Conservation (phyloP, 2,329 filamentous ascomycete species). For the Colletotrichum kahawae region DNA sequence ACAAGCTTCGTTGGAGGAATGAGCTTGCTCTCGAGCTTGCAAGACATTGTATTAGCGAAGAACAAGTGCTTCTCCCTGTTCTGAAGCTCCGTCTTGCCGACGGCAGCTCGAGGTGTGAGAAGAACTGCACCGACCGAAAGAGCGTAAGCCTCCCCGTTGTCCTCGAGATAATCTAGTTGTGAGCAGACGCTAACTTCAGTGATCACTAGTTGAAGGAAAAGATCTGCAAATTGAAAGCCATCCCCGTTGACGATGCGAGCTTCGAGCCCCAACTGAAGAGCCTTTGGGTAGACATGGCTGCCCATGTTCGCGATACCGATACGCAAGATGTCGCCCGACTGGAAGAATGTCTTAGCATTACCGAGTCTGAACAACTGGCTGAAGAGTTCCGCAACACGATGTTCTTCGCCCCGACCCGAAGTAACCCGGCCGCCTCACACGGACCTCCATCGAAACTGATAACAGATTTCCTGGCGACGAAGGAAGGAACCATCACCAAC, state of each 20-base stretch:
- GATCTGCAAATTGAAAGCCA: neutral
- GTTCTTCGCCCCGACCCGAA: constrained; percentile 3
- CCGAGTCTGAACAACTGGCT: constrained; percentile 4
- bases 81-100: neutral
- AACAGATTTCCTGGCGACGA: constrained; percentile 8
- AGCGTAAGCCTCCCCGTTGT: neutral
- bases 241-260: neutral
- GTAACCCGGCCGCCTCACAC: neutral
- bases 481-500: neutral
- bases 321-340: constrained; percentile 3
- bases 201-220: constrained; percentile 10
- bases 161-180: neutral
- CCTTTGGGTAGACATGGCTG: constrained; percentile 3
- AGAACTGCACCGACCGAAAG: neutral
- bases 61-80: constrained; percentile 2
- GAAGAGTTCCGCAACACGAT: constrained; percentile 6
- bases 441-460: constrained; percentile 10
- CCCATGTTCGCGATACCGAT: constrained; percentile 13
- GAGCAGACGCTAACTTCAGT: neutral
- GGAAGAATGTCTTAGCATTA: constrained; percentile 12
- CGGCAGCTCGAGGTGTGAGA: constrained; percentile 1
- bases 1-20: constrained; percentile 11
- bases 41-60: constrained; percentile 17
- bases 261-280: constrained; percentile 6
- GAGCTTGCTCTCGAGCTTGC: constrained; percentile 15